These are phyloP conservation scores for Coemansia sp. DNA, from an alignment of 192 early-diverging fungal genomes.

Conservation along the genomic window DNA sequence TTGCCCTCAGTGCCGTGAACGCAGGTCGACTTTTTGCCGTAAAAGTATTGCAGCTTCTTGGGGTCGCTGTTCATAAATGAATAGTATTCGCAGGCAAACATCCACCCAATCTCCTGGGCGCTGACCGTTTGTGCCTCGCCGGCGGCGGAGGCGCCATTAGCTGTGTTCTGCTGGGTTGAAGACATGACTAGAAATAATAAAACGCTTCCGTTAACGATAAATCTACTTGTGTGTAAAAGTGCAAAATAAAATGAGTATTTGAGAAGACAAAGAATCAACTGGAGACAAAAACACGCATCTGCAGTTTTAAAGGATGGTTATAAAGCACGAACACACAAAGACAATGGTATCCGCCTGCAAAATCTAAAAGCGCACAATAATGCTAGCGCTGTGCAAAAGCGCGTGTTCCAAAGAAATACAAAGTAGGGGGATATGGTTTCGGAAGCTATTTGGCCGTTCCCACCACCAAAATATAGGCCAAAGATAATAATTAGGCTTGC, in stretches of 20 bases:
- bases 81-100: conserved; percentile 95
- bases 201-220: conserved; percentile 14
- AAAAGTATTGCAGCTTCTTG: conserved; percentile 77
- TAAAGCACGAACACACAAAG: not conserved
- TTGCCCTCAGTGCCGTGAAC: conserved; percentile 85
- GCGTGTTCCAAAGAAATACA: not conserved
- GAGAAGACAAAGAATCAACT: conserved; percentile 5
- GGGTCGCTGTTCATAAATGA: conserved; percentile 87
- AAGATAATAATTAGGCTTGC: not conserved
- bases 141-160: conserved; percentile 31
- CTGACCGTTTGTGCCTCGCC: conserved; percentile 29
- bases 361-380: conserved; percentile 5
- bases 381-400: not conserved
- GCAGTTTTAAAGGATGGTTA: not conserved
- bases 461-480: not conserved
- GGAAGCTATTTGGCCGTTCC: not conserved
- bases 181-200: conserved; percentile 30
- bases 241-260: conserved; percentile 3
- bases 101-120: conserved; percentile 80
- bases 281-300: not conserved
- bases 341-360: not conserved
- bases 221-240: conserved; percentile 2
- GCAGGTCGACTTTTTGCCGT: conserved; percentile 79
- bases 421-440: not conserved
- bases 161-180: conserved; percentile 36